Evolutionary conservation across 768 basidiomycete species (phyloP), one percentile per base, ranked within the genome.

Genomic region (Pulveroboletus frians): DNA sequence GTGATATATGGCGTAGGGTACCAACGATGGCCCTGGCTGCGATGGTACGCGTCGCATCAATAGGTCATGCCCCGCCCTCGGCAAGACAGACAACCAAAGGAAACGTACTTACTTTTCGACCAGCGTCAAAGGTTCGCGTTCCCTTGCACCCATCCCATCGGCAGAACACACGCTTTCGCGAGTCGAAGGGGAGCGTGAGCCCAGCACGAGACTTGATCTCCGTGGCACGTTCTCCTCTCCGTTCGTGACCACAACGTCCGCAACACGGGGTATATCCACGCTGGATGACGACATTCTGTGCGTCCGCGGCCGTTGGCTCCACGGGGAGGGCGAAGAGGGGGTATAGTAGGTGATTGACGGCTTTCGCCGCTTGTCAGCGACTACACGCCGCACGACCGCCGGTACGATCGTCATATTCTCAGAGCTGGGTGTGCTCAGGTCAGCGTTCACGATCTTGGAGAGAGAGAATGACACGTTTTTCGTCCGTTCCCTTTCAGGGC

Each of bases 21-120:
- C n/a, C 15, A 26, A 26, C 23, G 6, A 26, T 6, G 23, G 23
- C 23, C 21, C 31, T 20, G 20, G 27, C 34, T 30, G 31, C 23
- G 18, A 10, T 39, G 17, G 42, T 14, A 20, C 23, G 27, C 34
- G 17, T 36, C 11, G 34, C 34, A 8, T 14, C 9, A 23, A 37
- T 36, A 29, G 32, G 21, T 18, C 13, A 23, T 9, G 1, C 20
- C 3, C 27, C 13, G 11, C 15, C 30, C 42, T 43, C 42, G 6
- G 2, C 26, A 34, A 11, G 31, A 32, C 34, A 14, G 18, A 35
- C 6, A 35, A 35, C 15, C 3, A 17, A 36, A 49, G 17, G 15
- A 38, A 43, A 18, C 8, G 29, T 4, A 75, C 81, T 51, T 61
- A 89, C 86, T 81, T 85, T 69, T 90, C 88, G 42, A 79, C 77